Conservation (phyloP, 225 moss, liverwort and hornwort genomes). For the Neckera pumila region DNA sequence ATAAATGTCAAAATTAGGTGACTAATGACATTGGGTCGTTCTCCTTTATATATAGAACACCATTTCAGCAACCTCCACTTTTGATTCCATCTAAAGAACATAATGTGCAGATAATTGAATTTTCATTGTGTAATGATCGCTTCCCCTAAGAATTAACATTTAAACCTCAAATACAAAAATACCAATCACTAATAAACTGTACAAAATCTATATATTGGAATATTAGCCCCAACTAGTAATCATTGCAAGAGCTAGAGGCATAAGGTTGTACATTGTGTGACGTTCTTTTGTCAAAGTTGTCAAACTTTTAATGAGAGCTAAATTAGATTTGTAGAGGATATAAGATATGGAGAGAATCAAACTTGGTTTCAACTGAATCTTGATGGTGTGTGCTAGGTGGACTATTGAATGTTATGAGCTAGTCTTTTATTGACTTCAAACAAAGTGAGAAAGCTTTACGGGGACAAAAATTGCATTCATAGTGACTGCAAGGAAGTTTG, state of each 20-base stretch:
- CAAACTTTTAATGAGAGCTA: no score
- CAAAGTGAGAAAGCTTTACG: no score
- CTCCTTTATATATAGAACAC: neutral
- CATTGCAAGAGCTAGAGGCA: neutral
- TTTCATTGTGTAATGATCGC: neutral
- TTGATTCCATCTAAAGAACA: neutral
- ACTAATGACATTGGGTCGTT: no score
- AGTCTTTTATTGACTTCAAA: no score
- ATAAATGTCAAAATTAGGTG: no score
- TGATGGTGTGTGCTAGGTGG: no score
- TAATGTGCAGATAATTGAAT: neutral
- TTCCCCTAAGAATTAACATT: neutral
- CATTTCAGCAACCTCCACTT: neutral
- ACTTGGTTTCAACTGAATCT: no score
- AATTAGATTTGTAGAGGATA: no score
- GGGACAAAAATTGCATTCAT: no score
- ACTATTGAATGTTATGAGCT: no score
- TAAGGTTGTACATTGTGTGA: neutral
- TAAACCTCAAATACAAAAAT: neutral
- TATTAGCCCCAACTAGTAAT: fast-evolving
- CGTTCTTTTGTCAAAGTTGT: neutral
- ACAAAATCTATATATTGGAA: neutral
- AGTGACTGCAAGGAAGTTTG: no score
- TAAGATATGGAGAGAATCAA: no score
- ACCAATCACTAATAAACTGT: neutral